Percentiles rank a stretch among this genome's conserved stretches.
phyloP scores from a whole-genome alignment of 306 rosid species.

The Dicorynia guianensis region DNA sequence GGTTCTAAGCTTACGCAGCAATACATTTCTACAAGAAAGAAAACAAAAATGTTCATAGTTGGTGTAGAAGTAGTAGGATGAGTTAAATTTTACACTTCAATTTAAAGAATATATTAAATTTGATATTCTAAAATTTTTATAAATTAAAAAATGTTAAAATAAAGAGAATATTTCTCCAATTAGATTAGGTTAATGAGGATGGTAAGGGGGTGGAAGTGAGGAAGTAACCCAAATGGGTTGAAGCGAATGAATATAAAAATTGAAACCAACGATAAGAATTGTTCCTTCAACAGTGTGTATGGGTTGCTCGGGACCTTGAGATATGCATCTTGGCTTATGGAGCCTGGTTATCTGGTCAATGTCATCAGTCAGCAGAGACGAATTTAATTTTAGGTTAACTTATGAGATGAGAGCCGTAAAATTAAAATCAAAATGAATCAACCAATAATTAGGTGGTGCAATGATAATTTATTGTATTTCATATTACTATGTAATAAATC shows the following conservation, averaged over 20 bases:
- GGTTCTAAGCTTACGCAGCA: slow-evolving; percentile 34
- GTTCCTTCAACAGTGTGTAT: slow-evolving; percentile 38
- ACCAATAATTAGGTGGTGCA: too few relatives aligned
- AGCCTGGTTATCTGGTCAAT: slow-evolving; percentile 42
- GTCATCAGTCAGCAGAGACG: not conserved
- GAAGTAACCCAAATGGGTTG: not conserved
- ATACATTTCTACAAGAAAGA: not conserved
- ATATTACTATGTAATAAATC: too few relatives aligned
- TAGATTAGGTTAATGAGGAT: too few relatives aligned
- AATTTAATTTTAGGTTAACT: slow-evolving; percentile 31
- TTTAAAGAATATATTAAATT: too few relatives aligned
- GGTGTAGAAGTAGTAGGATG: slow-evolving; percentile 20
- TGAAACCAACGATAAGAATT: slow-evolving; percentile 27
- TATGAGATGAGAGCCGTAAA: slow-evolving; percentile 19
- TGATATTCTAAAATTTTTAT: too few relatives aligned
- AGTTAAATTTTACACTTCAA: not conserved
- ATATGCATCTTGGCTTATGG: slow-evolving; percentile 29
- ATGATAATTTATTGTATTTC: too few relatives aligned
- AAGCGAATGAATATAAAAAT: slow-evolving; percentile 36
- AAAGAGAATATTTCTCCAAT: too few relatives aligned
- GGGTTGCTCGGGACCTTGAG: slow-evolving; percentile 30
- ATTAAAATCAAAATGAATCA: too few relatives aligned
- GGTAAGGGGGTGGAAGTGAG: not conserved
- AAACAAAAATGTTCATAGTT: not conserved
- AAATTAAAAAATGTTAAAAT: too few relatives aligned